phyloP scores from a whole-genome alignment of 768 basidiomycete species.

The Suillus variegatus region DNA sequence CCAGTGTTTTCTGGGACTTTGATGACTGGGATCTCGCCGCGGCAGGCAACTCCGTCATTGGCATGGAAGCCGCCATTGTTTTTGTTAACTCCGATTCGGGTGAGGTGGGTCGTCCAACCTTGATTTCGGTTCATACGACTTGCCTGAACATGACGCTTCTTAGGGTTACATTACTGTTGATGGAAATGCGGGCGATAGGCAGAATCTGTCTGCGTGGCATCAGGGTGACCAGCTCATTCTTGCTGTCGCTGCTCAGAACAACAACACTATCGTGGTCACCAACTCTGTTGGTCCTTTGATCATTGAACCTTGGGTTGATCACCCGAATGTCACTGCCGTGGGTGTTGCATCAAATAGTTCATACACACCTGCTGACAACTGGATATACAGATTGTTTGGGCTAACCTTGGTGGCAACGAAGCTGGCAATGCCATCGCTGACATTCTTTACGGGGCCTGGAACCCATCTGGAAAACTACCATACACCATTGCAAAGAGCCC shows the following conservation, averaged over 20 bases:
- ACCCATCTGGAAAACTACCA: conserved; percentile 72
- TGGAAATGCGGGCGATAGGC: conserved; percentile 45
- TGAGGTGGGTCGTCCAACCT: conserved; percentile 43
- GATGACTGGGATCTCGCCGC: conserved; percentile 63
- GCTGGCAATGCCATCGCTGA: conserved; percentile 78
- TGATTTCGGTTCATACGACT: background rate
- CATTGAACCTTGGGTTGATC: conserved; percentile 67
- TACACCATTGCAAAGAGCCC: conserved; percentile 69
- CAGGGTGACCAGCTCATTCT: conserved; percentile 42
- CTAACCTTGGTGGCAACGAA: conserved; percentile 69
- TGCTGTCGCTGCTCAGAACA: conserved; percentile 64
- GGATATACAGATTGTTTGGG: conserved; percentile 43
- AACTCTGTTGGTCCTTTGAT: conserved; percentile 76
- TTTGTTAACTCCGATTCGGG: conserved; percentile 86
- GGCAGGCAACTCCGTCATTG: conserved; percentile 49
- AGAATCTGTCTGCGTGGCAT: conserved; percentile 43
- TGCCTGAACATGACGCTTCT: conserved; percentile 18
- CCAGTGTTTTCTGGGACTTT: conserved; percentile 66
- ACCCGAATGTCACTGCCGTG: conserved; percentile 74
- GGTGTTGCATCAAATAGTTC: conserved; percentile 37
- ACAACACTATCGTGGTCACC: conserved; percentile 79
- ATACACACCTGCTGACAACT: conserved; percentile 14
- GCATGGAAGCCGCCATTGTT: conserved; percentile 69
- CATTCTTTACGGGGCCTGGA: conserved; percentile 74
- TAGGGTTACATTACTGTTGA: conserved; percentile 58